Evolutionary conservation across 176 grass and related monocot genomes (phyloP).

Genomic region (Lolium multiflorum): DNA sequence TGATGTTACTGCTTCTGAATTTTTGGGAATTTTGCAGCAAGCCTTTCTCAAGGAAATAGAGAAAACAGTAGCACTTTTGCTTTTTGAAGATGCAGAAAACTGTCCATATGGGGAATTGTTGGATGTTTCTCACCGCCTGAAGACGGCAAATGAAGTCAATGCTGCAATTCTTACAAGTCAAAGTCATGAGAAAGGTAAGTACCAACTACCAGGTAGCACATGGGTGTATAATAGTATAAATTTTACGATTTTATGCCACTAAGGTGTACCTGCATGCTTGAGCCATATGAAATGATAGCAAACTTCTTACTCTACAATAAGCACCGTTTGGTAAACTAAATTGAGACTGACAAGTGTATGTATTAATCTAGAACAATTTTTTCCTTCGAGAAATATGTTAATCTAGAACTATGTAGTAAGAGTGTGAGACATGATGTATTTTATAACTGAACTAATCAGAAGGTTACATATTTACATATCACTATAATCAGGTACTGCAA

Average conservation of each 20-base stretch:
- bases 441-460: background rate
- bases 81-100: constrained; percentile 90
- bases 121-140: constrained; percentile 87
- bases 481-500: background rate
- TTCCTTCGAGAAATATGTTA: background rate
- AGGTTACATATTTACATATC: background rate
- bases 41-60: constrained; percentile 91
- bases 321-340: background rate
- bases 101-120: constrained; percentile 87
- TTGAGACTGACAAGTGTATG: background rate
- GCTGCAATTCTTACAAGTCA: constrained; percentile 93
- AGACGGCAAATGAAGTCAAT: constrained; percentile 89
- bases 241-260: background rate
- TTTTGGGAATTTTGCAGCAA: constrained; percentile 53
- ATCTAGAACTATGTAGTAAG: background rate
- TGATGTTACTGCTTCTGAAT: constrained; percentile 1
- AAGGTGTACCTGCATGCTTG: background rate
- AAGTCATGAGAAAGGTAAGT: constrained; percentile 96
- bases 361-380: background rate
- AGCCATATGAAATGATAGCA: background rate
- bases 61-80: constrained; percentile 83
- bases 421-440: background rate
- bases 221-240: background rate
- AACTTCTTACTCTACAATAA: background rate
- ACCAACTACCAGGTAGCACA: constrained; percentile 41